Evolutionary conservation across 345 rosid genomes (phyloP), one percentile per base, ranked within the genome.

Genomic region (Salix dunnii): DNA sequence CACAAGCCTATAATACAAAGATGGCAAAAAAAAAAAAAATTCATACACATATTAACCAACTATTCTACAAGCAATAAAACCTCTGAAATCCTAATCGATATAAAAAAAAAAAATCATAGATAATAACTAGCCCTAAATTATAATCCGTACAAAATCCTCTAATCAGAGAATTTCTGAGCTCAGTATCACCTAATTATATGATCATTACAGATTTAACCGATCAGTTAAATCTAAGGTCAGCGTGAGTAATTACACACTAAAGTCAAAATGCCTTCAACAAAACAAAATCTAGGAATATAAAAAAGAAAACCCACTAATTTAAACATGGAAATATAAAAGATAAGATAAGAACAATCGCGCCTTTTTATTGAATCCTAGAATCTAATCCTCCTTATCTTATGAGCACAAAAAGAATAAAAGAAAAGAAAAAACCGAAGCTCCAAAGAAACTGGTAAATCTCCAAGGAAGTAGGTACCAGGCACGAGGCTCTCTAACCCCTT

Each of bases 1-100:
- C 67, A 74, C 28, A 71, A 65, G 73, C 80, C 85, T 83, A 85
- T 30, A 53, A 53, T 53, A 20, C 23, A 53, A 53, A 53, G 60
- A 20, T 40, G 60, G 23, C 10, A 7, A 21, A 2, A 7, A 53
- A 53, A 20, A 38, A 2, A 43, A 18, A 23, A 21, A n/a, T n/a
- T 53, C 60, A 53, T 20, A 53, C 60, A 53, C 60, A 53, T 20
- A 53, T 53, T 53, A 53, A 20, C 25, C 60, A 53, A 20, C 60
- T 20, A 53, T 53, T 53, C 60, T 20, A 53, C n/a, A 53, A 53
- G 60, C 23, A 53, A 53, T 53, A 21, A 51, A 20, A 51, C n/a
- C 58, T 51, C n/a, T 51, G 58, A 1, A 6, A 53, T 20, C 60
- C 60, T 6, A 53, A 53, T 53, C 60, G 60, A 51, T 6, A 14